Evolutionary conservation across 495 filamentous ascomycete genomes (phyloP).

Genomic region (Podospora didyma): DNA sequence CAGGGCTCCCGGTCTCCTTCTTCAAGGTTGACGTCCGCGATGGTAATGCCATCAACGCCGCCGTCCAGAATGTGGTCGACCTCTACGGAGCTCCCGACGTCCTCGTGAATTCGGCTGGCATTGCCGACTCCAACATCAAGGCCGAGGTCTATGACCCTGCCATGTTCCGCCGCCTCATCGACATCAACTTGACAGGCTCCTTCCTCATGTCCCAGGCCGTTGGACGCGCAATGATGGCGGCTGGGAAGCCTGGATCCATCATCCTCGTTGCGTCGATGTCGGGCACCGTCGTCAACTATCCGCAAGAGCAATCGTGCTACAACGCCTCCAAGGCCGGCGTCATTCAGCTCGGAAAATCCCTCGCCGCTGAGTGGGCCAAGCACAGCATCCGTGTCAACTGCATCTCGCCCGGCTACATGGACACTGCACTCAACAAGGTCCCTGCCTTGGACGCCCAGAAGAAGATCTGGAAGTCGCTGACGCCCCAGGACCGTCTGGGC

Average conservation of each 20-base stretch:
- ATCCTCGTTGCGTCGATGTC: constrained; percentile 76
- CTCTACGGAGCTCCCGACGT: constrained; percentile 66
- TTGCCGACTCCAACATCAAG: constrained; percentile 63
- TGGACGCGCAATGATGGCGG: constrained; percentile 61
- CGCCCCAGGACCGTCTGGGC: constrained; percentile 70
- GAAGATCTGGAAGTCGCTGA: constrained; percentile 71
- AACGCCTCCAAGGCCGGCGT: constrained; percentile 79
- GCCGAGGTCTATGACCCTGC: constrained; percentile 55
- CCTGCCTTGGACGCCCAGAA: constrained; percentile 72
- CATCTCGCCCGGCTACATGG: constrained; percentile 79
- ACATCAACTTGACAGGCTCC: constrained; percentile 72
- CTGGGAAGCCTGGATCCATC: constrained; percentile 63
- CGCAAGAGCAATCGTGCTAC: constrained; percentile 74
- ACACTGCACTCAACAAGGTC: constrained; percentile 70
- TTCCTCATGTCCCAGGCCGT: constrained; percentile 65
- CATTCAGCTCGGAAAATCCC: constrained; percentile 69
- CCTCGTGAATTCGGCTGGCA: constrained; percentile 78
- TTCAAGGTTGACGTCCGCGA: constrained; percentile 77
- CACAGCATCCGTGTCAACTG: constrained; percentile 72
- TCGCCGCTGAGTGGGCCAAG: constrained; percentile 77
- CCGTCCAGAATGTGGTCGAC: constrained; percentile 55
- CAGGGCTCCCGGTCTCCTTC: constrained; percentile 67
- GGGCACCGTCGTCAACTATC: constrained; percentile 73
- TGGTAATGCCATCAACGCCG: constrained; percentile 53
- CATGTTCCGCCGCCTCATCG: constrained; percentile 68